Base-by-base conservation (phyloP, 495 filamentous ascomycete species). In the Cudoniella acicularis region DNA sequence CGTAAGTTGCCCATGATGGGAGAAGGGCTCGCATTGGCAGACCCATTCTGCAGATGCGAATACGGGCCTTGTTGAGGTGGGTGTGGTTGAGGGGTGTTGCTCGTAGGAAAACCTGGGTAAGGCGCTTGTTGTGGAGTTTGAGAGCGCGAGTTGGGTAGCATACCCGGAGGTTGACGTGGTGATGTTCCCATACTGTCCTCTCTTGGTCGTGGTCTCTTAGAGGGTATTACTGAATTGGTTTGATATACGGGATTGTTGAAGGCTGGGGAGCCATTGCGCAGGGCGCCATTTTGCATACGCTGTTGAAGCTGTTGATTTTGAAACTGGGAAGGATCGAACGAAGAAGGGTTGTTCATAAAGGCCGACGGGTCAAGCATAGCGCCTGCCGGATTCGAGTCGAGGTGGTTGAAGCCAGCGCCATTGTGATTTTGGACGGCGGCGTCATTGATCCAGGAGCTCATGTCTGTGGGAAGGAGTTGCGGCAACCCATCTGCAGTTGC, bases 381-480 rank as follows among this genome's bases (percentile, higher is more conserved):
- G 46, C 70, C 75, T 64, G 77, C 67, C 62, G 74, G 74, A 58
- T 78, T 75, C 30, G 78, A 77, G 61, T 83, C 80, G 71, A 83
- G 75, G 66, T 80, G 80, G 67, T 84, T 81, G 72, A 90, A 91
- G 73, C 81, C 84, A 75, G 86, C 87, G 83, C 85, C 87, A 78
- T 90, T 87, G 79, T 87, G 84, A 74, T 83, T 87, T 67, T 83
- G 83, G 74, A 81, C 76, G 68, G 79, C 77, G 75, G 86, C 81
- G 76, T 91, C 87, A 78, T 86, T 86, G 77, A 87, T 86, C 88
- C 88, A 90, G 76, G 84, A 83, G 80, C 87, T 91, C 87, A 90
- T 91, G 79, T 83, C 83, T 70, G 69, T 64, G 73, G 71, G 73
- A 70, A 69, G 67, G 69, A 72, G 73, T 72, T 71, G 77, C 49